Evolutionary conservation across 148 eudicot species (phyloP).

Genomic region (Rhododendron ferrugineum): DNA sequence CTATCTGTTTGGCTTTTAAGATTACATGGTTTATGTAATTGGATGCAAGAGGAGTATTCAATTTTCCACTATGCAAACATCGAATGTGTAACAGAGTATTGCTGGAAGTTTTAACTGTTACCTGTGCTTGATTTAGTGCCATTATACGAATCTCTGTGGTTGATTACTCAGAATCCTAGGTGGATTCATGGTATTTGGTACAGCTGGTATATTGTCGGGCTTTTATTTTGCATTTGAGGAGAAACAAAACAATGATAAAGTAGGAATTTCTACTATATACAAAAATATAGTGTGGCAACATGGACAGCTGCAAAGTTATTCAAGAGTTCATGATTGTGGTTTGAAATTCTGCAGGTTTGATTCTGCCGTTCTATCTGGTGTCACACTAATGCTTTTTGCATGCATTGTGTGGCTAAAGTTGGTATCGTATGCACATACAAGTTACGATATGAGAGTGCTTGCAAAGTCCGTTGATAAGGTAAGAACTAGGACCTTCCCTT

Average conservation of each 20-base stretch:
- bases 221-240: background rate
- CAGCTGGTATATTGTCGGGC: background rate
- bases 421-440: slow-evolving; percentile 94
- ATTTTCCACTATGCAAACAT: background rate
- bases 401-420: slow-evolving; percentile 87
- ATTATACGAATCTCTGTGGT: background rate
- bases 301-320: background rate
- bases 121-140: background rate
- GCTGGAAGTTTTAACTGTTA: background rate
- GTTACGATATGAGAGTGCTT: slow-evolving; percentile 67
- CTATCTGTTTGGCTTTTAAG: background rate
- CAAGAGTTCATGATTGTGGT: slow-evolving; percentile 2
- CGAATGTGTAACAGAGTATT: background rate
- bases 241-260: background rate
- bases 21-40: slow-evolving; percentile 3
- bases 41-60: background rate
- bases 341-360: slow-evolving; percentile 58
- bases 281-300: background rate
- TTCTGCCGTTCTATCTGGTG: slow-evolving; percentile 86
- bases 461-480: slow-evolving; percentile 63
- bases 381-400: slow-evolving; percentile 71
- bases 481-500: slow-evolving; percentile 15
- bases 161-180: background rate
- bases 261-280: background rate
- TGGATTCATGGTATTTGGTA: background rate